These are phyloP conservation scores for Marasmius oreades DNA, from an alignment of 1,284 basidiomycete species.

Conservation along the genomic window DNA sequence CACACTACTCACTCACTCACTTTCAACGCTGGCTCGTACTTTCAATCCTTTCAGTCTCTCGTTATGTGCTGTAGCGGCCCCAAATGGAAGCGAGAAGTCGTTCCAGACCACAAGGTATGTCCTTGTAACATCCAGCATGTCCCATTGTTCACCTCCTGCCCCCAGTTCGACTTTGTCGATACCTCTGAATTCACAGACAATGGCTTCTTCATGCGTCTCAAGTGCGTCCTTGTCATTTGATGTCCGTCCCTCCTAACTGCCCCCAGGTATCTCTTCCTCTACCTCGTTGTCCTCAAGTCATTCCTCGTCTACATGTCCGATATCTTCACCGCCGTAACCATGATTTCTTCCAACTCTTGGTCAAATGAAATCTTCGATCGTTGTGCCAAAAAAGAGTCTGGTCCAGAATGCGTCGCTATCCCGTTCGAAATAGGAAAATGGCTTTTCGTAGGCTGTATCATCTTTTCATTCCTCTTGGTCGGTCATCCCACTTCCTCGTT, in stretches of 20 bases:
- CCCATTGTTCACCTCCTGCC: constrained; percentile 11
- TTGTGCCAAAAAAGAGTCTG: constrained; percentile 43
- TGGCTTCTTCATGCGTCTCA: constrained; percentile 81
- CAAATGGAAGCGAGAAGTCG: constrained; percentile 95
- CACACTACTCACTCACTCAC: neutral
- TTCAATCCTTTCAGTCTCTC: constrained; percentile 8
- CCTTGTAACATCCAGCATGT: constrained; percentile 1
- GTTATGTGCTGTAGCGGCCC: constrained; percentile 69
- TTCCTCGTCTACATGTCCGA: constrained; percentile 96
- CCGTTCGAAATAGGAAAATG: constrained; percentile 90
- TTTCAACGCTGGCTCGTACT: constrained; percentile 15
- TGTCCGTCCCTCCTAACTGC: constrained; percentile 6
- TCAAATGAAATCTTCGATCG: constrained; percentile 85
- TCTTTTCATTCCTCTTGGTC: constrained; percentile 93
- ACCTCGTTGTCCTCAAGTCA: constrained; percentile 89
- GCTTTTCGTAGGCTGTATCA: constrained; percentile 97
- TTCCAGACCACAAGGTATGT: constrained; percentile 94
- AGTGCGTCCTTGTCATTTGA: constrained; percentile 46
- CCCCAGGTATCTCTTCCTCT: constrained; percentile 85
- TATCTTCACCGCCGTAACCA: constrained; percentile 95
- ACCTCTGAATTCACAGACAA: constrained; percentile 89
- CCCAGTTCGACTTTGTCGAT: constrained; percentile 95
- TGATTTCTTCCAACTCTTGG: constrained; percentile 92
- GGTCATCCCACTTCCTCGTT: constrained; percentile 24
- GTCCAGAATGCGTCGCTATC: constrained; percentile 78